These are phyloP conservation scores for Xylona heveae DNA, from an alignment of 495 filamentous ascomycete species.

Conservation along the genomic window DNA sequence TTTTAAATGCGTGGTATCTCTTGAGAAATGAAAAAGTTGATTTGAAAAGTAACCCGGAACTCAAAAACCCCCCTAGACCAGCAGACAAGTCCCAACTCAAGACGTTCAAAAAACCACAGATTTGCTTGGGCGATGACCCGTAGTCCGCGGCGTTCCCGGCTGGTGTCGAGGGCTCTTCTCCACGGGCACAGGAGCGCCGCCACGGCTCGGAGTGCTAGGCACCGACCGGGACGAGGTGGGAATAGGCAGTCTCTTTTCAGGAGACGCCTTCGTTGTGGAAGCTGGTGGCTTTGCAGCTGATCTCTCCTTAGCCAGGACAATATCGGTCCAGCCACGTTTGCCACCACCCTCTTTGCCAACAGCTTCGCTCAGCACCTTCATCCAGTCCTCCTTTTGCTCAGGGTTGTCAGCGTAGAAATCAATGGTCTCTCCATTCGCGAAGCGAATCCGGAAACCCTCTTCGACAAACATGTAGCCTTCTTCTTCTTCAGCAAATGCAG, in stretches of 20 bases:
- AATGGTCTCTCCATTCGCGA: constrained; percentile 92
- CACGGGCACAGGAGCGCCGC: neutral
- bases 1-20: too few species aligned
- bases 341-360: constrained; percentile 42
- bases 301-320: constrained; percentile 39
- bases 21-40: too few species aligned
- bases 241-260: constrained; percentile 11
- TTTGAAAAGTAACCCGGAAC: too few species aligned
- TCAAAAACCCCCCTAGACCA: too few species aligned
- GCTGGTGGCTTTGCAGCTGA: constrained; percentile 7
- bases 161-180: constrained; percentile 2
- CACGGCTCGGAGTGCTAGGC: neutral
- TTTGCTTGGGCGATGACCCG: too few species aligned
- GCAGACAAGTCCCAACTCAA: too few species aligned
- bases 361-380: constrained; percentile 69
- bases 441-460: constrained; percentile 94
- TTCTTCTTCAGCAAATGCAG: constrained; percentile 92
- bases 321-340: constrained; percentile 56
- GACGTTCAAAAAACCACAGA: too few species aligned
- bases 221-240: too few species aligned
- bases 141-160: too few species aligned
- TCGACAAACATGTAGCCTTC: constrained; percentile 99
- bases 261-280: constrained; percentile 8
- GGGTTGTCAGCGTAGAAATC: constrained; percentile 92
- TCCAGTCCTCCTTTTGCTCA: constrained; percentile 79